A percentile compares a stretch with the other conserved stretches of the same genome.
Conservation (phyloP, 2,329 filamentous ascomycete species). For the Colletotrichum horii region DNA sequence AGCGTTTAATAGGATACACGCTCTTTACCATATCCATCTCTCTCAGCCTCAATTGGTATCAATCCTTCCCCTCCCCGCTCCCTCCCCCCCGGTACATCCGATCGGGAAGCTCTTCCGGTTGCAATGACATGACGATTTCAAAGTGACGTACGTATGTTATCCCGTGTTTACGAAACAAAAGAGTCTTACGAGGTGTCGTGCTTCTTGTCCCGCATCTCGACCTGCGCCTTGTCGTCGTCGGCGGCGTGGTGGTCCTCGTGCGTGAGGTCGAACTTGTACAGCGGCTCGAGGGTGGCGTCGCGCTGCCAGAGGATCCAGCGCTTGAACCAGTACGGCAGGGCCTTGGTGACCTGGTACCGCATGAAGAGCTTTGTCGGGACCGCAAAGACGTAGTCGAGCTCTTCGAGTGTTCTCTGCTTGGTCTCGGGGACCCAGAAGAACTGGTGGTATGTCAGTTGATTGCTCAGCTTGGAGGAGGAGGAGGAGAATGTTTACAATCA, state of each 20-base stretch:
- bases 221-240: conserved; percentile 40
- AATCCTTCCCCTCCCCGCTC: neutral
- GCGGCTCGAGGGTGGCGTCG: conserved; percentile 41
- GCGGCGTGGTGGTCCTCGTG: conserved; percentile 29
- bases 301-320: conserved; percentile 31
- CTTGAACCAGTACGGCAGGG: conserved; percentile 37
- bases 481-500: conserved; percentile 42
- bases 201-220: conserved; percentile 41
- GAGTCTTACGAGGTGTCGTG: neutral
- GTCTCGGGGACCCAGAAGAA: conserved; percentile 65
- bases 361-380: conserved; percentile 36
- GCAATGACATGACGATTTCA: neutral
- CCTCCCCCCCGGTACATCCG: neutral
- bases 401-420: conserved; percentile 60
- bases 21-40: neutral
- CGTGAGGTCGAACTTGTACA: conserved; percentile 45
- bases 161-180: neutral
- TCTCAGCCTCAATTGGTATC: neutral
- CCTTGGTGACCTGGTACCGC: conserved; percentile 35
- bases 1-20: no score
- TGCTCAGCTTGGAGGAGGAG: neutral
- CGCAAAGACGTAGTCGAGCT: conserved; percentile 44
- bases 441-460: neutral
- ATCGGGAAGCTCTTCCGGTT: neutral
- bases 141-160: neutral